Evolutionary conservation across 768 basidiomycete species (phyloP), one percentile per base, ranked within the genome.

Genomic region (Baorangia bicolor): DNA sequence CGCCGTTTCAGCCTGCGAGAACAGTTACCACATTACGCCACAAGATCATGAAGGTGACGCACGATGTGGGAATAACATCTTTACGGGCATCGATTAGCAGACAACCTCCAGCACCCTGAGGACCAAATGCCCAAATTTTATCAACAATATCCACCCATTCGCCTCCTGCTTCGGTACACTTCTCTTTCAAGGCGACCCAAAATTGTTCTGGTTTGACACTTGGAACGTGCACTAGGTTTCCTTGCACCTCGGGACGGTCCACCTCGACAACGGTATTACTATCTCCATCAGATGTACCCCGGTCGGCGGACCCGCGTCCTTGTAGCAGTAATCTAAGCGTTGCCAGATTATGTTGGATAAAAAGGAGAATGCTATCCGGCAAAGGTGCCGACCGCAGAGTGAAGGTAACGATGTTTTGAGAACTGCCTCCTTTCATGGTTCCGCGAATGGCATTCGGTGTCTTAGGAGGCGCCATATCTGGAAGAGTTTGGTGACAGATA

Each of bases 401-500:
- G 69, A 93, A 97, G 9, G 81, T 85, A 30, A 95, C 84, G 14
- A 92, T 75, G 51, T 84, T 81, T 28, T 87, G 83, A 18, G 83
- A 80, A 53, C 87, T 85, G 2, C 80, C 71, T 2, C 90, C 87
- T 44, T 81, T 78, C 31, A 95, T 80, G 0, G 91, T 94, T 7
- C 97, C 97, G 27, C 94, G 81, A 18, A 79, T 74, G 0, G 83
- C 84, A 61, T 82, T 83, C 5, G 78, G 74, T 1, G 84, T 87
- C 71, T 92, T 97, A 0, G 87, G 84, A 4, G 91, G 86, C 0
- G 84, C 82, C 92, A 97, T 96, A 64, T 98, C 96, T 93, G 64
- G 11, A 6, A 49, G 16, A 39, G 23, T 47, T 20, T 51, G 41
- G 35, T 46, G 34, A 53, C n/a, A 20, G 40, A 35, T 23, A 34